phyloP scores from a whole-genome alignment of 2,329 filamentous ascomycete genomes.

The Trichoderma sp. region DNA sequence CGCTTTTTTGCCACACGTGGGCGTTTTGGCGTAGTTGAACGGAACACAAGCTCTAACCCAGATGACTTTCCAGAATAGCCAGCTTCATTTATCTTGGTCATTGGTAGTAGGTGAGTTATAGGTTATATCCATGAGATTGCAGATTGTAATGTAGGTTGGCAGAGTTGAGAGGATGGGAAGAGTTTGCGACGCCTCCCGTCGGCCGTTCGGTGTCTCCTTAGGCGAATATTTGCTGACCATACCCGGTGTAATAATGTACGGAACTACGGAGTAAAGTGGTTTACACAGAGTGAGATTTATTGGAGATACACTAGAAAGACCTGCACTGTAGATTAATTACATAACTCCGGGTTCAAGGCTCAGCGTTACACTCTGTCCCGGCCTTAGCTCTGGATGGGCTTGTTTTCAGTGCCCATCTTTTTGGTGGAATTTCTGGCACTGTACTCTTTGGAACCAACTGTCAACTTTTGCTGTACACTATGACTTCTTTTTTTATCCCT shows the following conservation, averaged over 20 bases:
- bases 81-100: not conserved
- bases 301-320: not conserved
- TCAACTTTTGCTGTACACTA: not conserved
- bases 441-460: not conserved
- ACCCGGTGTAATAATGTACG: not conserved
- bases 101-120: not conserved
- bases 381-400: not conserved
- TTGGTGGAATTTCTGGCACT: not conserved
- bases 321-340: not conserved
- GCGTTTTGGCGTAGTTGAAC: not conserved
- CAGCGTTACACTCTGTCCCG: too few species aligned
- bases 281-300: not conserved
- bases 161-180: not conserved
- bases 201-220: not conserved
- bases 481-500: not conserved
- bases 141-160: not conserved
- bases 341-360: not conserved
- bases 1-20: not conserved
- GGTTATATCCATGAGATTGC: not conserved
- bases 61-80: not conserved
- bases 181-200: not conserved
- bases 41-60: not conserved
- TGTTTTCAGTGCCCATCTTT: not conserved
- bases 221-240: too few species aligned
- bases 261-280: too few species aligned